These are phyloP conservation scores for Glycyrrhiza uralensis DNA, from an alignment of 306 rosid genomes.

Conservation along the genomic window DNA sequence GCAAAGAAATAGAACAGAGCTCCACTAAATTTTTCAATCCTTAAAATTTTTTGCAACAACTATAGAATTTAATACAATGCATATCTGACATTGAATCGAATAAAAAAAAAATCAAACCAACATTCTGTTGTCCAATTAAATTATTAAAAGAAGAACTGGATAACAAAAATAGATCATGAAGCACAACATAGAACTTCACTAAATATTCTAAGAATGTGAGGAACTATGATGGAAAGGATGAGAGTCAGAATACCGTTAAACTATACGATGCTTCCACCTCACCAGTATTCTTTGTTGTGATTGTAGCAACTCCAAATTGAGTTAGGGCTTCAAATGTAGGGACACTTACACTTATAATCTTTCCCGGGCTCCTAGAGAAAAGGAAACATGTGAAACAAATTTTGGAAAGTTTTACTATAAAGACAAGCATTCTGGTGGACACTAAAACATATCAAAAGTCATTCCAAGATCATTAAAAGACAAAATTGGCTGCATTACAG, in stretches of 20 bases:
- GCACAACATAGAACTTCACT: constrained; percentile 1
- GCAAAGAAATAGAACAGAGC: constrained; percentile 4
- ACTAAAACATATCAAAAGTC: not conserved
- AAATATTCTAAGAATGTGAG: not conserved
- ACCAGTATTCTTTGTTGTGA: constrained; percentile 79
- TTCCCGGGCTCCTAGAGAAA: constrained; percentile 83
- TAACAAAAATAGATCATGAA: constrained; percentile 10
- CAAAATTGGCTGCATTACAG: not conserved
- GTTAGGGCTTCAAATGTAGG: constrained; percentile 85
- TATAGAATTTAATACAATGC: not conserved
- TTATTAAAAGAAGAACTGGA: not conserved
- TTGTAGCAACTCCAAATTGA: constrained; percentile 82
- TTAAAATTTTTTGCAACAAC: not conserved
- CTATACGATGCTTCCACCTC: constrained; percentile 96
- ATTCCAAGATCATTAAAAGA: not conserved
- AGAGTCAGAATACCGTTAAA: constrained; percentile 66
- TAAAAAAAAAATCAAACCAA: not conserved
- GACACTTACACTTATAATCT: constrained; percentile 68
- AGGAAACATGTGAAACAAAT: constrained; percentile 7
- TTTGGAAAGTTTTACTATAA: not conserved
- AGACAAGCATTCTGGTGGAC: not conserved
- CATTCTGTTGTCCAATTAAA: not conserved
- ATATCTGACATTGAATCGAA: not conserved
- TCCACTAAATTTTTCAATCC: constrained; percentile 16
- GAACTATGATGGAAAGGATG: constrained; percentile 10